These are phyloP conservation scores for Chaetomidium leptoderma DNA, from an alignment of 495 filamentous ascomycete genomes.

Conservation along the genomic window DNA sequence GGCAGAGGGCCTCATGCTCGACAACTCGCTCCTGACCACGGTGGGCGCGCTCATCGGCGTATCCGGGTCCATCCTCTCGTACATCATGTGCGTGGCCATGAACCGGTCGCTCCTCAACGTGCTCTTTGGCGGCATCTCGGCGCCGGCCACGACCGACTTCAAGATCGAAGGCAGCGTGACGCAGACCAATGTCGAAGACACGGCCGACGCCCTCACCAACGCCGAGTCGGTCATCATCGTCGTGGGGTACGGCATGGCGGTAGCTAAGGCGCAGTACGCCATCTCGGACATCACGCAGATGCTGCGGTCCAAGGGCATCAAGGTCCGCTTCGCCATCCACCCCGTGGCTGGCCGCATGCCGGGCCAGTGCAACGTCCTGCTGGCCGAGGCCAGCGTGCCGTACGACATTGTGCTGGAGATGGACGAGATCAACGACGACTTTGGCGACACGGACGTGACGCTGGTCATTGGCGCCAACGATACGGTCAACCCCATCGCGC, in stretches of 20 bases:
- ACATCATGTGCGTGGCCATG: constrained; percentile 81
- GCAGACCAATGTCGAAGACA: constrained; percentile 69
- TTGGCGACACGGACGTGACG: constrained; percentile 73
- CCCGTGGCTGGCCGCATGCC: constrained; percentile 82
- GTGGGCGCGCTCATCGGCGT: constrained; percentile 79
- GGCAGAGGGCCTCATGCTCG: constrained; percentile 82
- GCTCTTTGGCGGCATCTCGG: constrained; percentile 70
- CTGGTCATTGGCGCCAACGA: constrained; percentile 84
- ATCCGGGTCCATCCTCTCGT: constrained; percentile 74
- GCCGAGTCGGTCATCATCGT: constrained; percentile 77
- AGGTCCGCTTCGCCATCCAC: constrained; percentile 81
- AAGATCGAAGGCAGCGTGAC: constrained; percentile 72
- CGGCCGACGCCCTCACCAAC: constrained; percentile 61
- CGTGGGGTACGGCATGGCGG: constrained; percentile 83
- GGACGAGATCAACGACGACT: constrained; percentile 90
- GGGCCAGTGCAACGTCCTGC: constrained; percentile 78
- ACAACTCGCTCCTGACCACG: constrained; percentile 72
- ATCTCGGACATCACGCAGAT: constrained; percentile 71
- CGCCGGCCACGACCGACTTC: constrained; percentile 55
- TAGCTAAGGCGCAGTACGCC: constrained; percentile 81
- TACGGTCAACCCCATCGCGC: constrained; percentile 77
- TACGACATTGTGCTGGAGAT: constrained; percentile 85
- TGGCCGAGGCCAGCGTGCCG: constrained; percentile 75
- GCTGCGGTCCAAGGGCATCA: constrained; percentile 64
- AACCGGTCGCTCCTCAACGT: constrained; percentile 77